Conservation (phyloP, 1,139 yeast genomes). For the Blastobotrys elegans region DNA sequence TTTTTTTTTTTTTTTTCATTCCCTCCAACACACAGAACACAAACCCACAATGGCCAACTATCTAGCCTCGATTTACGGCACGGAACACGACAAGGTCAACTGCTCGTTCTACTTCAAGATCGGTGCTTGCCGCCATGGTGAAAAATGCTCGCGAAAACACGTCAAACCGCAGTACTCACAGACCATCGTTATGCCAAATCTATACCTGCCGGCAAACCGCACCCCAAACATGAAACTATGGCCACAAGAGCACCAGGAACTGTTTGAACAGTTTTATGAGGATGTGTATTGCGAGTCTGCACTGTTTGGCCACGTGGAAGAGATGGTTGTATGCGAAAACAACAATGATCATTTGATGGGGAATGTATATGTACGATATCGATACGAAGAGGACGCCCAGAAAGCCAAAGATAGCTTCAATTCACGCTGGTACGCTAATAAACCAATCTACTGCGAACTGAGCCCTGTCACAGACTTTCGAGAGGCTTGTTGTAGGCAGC, state of each 20-base stretch:
- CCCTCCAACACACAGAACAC: background rate
- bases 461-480: constrained; percentile 69
- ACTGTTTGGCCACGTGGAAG: constrained; percentile 54
- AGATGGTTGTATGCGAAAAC: constrained; percentile 76
- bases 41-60: constrained; percentile 32
- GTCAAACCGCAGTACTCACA: constrained; percentile 62
- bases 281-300: constrained; percentile 70
- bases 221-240: constrained; percentile 28
- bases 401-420: constrained; percentile 58
- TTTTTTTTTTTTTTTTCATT: background rate
- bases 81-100: constrained; percentile 41
- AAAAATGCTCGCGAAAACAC: constrained; percentile 77
- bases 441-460: constrained; percentile 78
- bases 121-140: constrained; percentile 95
- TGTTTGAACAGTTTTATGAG: constrained; percentile 62
- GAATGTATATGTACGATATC: constrained; percentile 69
- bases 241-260: constrained; percentile 43
- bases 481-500: constrained; percentile 73
- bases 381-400: constrained; percentile 52
- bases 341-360: constrained; percentile 78
- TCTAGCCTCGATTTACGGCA: constrained; percentile 39
- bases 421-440: constrained; percentile 73
- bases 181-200: constrained; percentile 62
- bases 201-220: constrained; percentile 51
- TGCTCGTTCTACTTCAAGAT: constrained; percentile 69